Evolutionary conservation across 2,329 filamentous ascomycete species (phyloP), one percentile per base, ranked within the genome.

Genomic region (Thyridium curvatum): DNA sequence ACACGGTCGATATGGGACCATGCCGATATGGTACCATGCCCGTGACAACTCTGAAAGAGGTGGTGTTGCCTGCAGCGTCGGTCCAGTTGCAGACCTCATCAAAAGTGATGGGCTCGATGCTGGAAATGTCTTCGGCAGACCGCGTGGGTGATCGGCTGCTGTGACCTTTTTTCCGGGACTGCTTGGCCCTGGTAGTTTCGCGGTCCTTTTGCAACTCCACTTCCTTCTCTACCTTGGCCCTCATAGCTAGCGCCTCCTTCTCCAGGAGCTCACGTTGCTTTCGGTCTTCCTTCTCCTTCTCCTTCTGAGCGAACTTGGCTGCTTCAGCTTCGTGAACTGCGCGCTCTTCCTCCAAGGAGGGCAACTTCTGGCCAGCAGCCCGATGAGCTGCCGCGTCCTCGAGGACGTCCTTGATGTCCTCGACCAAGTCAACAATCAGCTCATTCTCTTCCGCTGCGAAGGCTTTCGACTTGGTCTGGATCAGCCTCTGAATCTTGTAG

Each of bases 291-390:
- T 68, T 68, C 46, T 71, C 66, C 43, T 67, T 70, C 44, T 77
- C 69, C 54, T 71, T 74, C 59, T 66, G 65, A 48, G 74, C 84
- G 37, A 77, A 62, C 52, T 72, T 71, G 34, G 78, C 78, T 1
- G 29, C 33, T 17, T 77, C 78, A 16, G 84, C 84, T 62, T 94
- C 86, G 45, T 94, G 87, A 12, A 80, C 80, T 18, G 85, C 88
- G 30, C 90, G 79, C 60, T 97, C 90, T 52, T 94, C 88, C 53
- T 94, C 88, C 7, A 97, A 69, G 26, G 88, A 95, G 2, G 88
- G 89, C 13, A 95, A 66, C 44, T 88, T 77, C 40, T 81, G 77
- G 26, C 87, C 85, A 40, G 82, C 77, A 35, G 84, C 82, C 49
- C 85, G 85, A 18, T 82, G 79, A 47, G 82, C 72, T 2, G 88